These are phyloP conservation scores for Arabis alpina DNA, from an alignment of 345 rosid species.

Conservation along the genomic window DNA sequence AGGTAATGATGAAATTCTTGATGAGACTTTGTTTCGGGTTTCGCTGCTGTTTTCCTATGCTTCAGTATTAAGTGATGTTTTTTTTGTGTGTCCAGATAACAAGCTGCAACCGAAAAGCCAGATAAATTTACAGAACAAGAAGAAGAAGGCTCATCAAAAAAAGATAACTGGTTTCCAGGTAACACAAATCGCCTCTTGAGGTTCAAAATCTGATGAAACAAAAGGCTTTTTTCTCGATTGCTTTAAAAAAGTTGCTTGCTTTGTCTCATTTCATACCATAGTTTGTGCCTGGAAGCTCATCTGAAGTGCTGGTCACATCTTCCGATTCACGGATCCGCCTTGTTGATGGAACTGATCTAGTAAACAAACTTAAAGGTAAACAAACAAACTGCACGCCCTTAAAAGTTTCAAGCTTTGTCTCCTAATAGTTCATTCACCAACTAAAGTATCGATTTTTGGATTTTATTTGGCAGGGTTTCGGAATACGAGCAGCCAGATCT, in stretches of 20 bases:
- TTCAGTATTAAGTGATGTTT: background rate
- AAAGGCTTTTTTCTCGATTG: conserved; percentile 15
- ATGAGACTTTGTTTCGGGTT: background rate
- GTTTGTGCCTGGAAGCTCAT: conserved; percentile 94
- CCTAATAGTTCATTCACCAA: no score
- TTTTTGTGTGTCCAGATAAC: conserved; percentile 56
- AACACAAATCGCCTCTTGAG: conserved; percentile 27
- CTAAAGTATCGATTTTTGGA: background rate
- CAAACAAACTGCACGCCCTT: background rate
- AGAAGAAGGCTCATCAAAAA: conserved; percentile 87
- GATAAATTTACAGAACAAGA: conserved; percentile 86
- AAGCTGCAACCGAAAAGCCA: conserved; percentile 73
- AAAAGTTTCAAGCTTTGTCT: conserved; percentile 16
- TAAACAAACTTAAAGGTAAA: conserved; percentile 91
- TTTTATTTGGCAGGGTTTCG: conserved; percentile 72
- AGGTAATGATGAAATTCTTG: conserved; percentile 49
- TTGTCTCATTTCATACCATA: conserved; percentile 44
- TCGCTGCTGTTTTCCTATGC: background rate
- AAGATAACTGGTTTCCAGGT: conserved; percentile 99
- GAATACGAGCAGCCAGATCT: conserved; percentile 86
- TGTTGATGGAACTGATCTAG: conserved; percentile 77
- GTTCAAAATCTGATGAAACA: conserved; percentile 20
- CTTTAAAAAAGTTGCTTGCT: conserved; percentile 31
- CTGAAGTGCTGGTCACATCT: conserved; percentile 91
- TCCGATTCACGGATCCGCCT: conserved; percentile 93